These are phyloP conservation scores for Aureobasidium sp. DNA, from an alignment of 2,329 filamentous ascomycete genomes.

Conservation along the genomic window DNA sequence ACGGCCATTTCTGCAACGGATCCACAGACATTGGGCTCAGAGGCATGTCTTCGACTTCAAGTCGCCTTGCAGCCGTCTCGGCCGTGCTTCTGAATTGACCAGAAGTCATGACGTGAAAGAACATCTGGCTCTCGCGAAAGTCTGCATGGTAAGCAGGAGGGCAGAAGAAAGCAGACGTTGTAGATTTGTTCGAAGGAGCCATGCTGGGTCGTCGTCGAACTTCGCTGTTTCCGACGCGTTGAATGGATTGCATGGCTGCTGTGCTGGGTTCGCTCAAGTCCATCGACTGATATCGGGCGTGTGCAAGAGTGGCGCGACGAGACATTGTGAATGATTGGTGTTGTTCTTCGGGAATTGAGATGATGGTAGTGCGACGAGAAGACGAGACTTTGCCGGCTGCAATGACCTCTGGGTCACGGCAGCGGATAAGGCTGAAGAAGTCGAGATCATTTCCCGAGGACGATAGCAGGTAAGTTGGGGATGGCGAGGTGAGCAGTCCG, in stretches of 20 bases:
- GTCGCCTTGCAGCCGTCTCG: not conserved
- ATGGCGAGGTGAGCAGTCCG: not conserved
- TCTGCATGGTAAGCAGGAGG: not conserved
- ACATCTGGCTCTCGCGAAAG: not conserved
- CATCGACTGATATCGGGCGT: not conserved
- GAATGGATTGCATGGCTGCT: not conserved
- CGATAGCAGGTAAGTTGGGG: not conserved
- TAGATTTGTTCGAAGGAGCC: conserved; percentile 1
- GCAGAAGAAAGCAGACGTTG: conserved; percentile 5
- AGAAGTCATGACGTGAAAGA: conserved; percentile 12
- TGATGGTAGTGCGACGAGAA: not conserved
- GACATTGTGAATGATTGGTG: not conserved
- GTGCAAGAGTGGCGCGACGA: not conserved
- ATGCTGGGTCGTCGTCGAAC: conserved; percentile 4
- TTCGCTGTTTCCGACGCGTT: not conserved
- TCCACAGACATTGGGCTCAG: not conserved
- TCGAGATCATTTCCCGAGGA: not conserved
- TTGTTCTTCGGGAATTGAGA: conserved; percentile 1
- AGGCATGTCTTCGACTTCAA: not conserved
- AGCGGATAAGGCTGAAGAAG: conserved; percentile 3
- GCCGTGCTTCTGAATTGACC: conserved; percentile 7
- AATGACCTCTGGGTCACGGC: not conserved
- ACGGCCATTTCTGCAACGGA: not conserved
- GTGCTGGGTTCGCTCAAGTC: not conserved
- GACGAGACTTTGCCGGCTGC: not conserved